Percentiles rank a stretch among this genome's conserved stretches.
phyloP scores from a whole-genome alignment of 1,284 basidiomycete genomes.

The Xerocomus minutiporus region DNA sequence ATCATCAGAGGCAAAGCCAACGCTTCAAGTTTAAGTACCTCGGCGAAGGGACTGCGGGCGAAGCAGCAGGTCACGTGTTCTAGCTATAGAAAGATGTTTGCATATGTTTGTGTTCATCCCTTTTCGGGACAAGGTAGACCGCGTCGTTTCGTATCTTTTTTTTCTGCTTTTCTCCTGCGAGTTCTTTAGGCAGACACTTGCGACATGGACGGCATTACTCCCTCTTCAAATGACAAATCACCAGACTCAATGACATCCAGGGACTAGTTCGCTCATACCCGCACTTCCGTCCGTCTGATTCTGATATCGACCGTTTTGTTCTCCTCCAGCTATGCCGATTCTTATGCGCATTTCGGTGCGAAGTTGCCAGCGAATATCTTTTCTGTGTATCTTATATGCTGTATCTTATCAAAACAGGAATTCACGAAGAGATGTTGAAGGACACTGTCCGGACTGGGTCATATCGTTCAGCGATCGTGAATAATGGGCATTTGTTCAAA shows the following conservation, averaged over 20 bases:
- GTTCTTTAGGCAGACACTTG: conserved; percentile 20
- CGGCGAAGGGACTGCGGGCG: conserved; percentile 1
- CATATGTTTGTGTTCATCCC: conserved; percentile 15
- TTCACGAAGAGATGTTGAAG: conserved; percentile 99
- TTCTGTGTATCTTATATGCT: conserved; percentile 4
- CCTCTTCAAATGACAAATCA: conserved; percentile 35
- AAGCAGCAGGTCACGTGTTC: conserved; percentile 22
- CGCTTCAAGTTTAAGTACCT: not conserved
- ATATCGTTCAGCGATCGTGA: conserved; percentile 92
- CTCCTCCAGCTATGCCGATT: conserved; percentile 72
- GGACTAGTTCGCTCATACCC: conserved; percentile 67
- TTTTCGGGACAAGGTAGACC: conserved; percentile 9
- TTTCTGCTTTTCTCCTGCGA: conserved; percentile 13
- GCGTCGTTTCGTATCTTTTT: not conserved
- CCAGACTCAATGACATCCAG: conserved; percentile 63
- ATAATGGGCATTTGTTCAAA: conserved; percentile 95
- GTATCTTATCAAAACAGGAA: conserved; percentile 49
- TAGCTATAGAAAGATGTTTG: conserved; percentile 15
- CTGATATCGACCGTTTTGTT: conserved; percentile 33
- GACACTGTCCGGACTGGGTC: conserved; percentile 93
- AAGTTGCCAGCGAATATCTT: conserved; percentile 6
- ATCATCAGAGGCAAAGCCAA: conserved; percentile 4
- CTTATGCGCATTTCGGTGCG: conserved; percentile 92
- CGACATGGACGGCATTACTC: conserved; percentile 44
- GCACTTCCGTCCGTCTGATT: conserved; percentile 23